These are phyloP conservation scores for Fusarium anguioides DNA, from an alignment of 2,329 filamentous ascomycete genomes.

Conservation along the genomic window DNA sequence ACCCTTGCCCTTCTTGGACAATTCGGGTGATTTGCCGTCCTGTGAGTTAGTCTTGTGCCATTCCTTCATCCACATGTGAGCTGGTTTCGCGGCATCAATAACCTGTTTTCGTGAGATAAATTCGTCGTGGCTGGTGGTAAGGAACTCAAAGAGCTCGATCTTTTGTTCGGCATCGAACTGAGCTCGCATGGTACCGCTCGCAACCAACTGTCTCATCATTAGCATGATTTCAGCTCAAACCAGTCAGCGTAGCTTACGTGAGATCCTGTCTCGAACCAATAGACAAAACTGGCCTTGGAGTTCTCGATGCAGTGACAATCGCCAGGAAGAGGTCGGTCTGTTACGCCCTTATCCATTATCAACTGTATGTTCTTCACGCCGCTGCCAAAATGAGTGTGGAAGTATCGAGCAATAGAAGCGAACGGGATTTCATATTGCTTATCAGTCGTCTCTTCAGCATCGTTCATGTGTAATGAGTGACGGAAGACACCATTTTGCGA, in stretches of 20 bases:
- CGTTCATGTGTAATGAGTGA: constrained; percentile 70
- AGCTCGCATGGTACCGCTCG: constrained; percentile 79
- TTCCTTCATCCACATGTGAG: constrained; percentile 73
- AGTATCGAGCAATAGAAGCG: constrained; percentile 86
- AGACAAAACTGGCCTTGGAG: constrained; percentile 81
- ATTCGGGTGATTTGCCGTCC: constrained; percentile 72
- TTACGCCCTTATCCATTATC: constrained; percentile 75
- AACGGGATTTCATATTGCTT: constrained; percentile 91
- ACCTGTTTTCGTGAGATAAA: constrained; percentile 78
- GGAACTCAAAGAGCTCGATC: constrained; percentile 87
- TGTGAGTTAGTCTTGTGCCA: constrained; percentile 69
- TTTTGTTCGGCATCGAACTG: constrained; percentile 83
- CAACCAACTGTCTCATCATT: constrained; percentile 70
- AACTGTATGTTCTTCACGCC: constrained; percentile 89
- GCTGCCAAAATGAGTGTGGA: constrained; percentile 87
- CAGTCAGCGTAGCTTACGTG: constrained; percentile 67
- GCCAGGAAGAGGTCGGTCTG: constrained; percentile 66
- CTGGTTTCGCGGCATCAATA: constrained; percentile 69
- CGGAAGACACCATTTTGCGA: constrained; percentile 80
- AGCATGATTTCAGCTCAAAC: constrained; percentile 30
- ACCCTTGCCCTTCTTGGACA: constrained; percentile 73
- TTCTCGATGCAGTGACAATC: constrained; percentile 81
- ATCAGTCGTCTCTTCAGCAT: constrained; percentile 67
- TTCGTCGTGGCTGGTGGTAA: constrained; percentile 81
- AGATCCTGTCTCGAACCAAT: constrained; percentile 86